Evolutionary conservation across 2,329 filamentous ascomycete genomes (phyloP).

Genomic region (Fusarium tupiense): DNA sequence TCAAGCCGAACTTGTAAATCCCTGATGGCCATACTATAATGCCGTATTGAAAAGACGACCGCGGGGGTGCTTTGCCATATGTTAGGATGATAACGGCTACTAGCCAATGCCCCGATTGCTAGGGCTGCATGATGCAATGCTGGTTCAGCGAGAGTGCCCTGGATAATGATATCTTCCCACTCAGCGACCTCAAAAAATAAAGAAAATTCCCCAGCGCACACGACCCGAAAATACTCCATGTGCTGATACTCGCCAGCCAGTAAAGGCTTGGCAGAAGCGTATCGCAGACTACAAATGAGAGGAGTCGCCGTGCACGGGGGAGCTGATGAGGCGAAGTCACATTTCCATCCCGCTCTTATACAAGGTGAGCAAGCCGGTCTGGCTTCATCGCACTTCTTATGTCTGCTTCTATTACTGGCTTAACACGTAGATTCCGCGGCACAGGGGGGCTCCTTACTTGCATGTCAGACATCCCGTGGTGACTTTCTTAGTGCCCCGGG

Average conservation of each 20-base stretch:
- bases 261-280: neutral
- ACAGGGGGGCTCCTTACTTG: neutral
- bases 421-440: accelerated
- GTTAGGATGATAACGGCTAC: neutral
- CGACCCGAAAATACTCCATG: neutral
- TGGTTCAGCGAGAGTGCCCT: neutral
- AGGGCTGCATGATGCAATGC: neutral
- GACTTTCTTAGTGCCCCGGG: neutral
- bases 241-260: neutral
- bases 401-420: neutral
- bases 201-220: neutral
- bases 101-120: neutral
- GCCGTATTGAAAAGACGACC: neutral
- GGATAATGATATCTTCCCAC: neutral
- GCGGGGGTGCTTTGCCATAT: neutral
- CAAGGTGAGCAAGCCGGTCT: neutral
- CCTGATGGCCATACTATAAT: neutral
- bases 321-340: neutral
- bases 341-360: neutral
- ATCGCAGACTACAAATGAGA: neutral
- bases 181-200: neutral
- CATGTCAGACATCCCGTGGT: neutral
- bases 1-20: neutral
- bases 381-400: neutral
- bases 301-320: neutral